These are phyloP conservation scores for Taxawa tesnikishii DNA, from an alignment of 2,329 filamentous ascomycete species.

Conservation along the genomic window DNA sequence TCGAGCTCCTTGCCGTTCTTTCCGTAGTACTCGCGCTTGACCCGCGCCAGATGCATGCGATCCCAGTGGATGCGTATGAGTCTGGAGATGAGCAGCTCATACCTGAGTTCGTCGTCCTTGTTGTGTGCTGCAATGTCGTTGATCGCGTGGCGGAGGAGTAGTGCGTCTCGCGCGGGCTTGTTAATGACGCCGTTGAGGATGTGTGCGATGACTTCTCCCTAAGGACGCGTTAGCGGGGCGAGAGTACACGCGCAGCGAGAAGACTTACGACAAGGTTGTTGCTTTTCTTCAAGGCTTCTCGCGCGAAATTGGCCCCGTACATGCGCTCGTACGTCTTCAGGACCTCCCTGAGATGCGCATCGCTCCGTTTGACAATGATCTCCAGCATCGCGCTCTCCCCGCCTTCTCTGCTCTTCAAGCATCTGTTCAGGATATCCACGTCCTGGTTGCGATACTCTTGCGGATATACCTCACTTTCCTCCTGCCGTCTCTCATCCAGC, in stretches of 20 bases:
- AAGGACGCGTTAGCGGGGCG: not conserved
- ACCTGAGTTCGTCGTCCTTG: slow-evolving; percentile 44
- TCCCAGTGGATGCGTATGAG: slow-evolving; percentile 93
- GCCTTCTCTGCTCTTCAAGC: slow-evolving; percentile 58
- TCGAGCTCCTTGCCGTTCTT: slow-evolving; percentile 66
- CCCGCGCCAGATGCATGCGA: slow-evolving; percentile 60
- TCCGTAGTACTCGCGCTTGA: slow-evolving; percentile 69
- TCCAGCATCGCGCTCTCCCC: slow-evolving; percentile 81
- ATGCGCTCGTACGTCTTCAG: slow-evolving; percentile 62
- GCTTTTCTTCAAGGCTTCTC: slow-evolving; percentile 77
- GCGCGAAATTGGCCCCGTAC: slow-evolving; percentile 71
- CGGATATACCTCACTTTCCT: slow-evolving; percentile 54
- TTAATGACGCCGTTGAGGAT: slow-evolving; percentile 96
- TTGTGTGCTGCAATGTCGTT: slow-evolving; percentile 33
- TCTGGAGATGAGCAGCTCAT: slow-evolving; percentile 77
- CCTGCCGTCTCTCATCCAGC: slow-evolving; percentile 72
- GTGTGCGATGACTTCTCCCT: slow-evolving; percentile 91
- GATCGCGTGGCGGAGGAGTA: slow-evolving; percentile 83
- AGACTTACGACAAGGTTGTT: slow-evolving; percentile 78
- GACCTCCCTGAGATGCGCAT: slow-evolving; percentile 70
- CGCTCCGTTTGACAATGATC: slow-evolving; percentile 69
- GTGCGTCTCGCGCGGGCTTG: slow-evolving; percentile 80
- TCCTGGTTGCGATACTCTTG: slow-evolving; percentile 52
- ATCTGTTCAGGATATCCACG: slow-evolving; percentile 57
- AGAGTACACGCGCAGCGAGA: not conserved